phyloP scores from a whole-genome alignment of 2,329 filamentous ascomycete genomes.

The Ophiostoma pallidulum region DNA sequence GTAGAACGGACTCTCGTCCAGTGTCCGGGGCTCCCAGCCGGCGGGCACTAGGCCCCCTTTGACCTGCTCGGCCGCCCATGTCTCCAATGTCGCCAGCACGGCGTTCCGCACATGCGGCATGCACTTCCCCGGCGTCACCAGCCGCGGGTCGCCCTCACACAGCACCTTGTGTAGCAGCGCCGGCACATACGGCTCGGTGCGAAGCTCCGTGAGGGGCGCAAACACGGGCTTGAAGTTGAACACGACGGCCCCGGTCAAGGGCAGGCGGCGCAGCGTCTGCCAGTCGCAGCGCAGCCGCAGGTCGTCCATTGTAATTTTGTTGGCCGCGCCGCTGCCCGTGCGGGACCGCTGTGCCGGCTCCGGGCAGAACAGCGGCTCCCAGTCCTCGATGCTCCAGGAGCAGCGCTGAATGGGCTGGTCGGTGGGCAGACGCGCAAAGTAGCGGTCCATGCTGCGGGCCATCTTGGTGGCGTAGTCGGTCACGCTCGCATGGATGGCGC shows the following conservation, averaged over 20 bases:
- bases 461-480: conserved; percentile 84
- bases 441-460: conserved; percentile 81
- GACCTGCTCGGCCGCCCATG: conserved; percentile 58
- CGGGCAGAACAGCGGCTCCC: conserved; percentile 53
- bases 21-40: conserved; percentile 57
- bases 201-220: conserved; percentile 60
- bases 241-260: conserved; percentile 62
- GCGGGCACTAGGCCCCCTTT: conserved; percentile 28
- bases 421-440: conserved; percentile 58
- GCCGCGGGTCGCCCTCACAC: conserved; percentile 40
- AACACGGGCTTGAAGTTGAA: conserved; percentile 90
- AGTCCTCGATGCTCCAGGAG: conserved; percentile 74
- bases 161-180: conserved; percentile 58
- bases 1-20: conserved; percentile 69
- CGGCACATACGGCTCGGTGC: conserved; percentile 64
- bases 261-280: conserved; percentile 74
- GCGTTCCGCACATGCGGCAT: conserved; percentile 72
- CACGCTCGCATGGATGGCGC: conserved; percentile 63
- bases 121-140: conserved; percentile 55
- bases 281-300: conserved; percentile 71
- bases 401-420: conserved; percentile 72
- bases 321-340: conserved; percentile 22
- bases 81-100: conserved; percentile 52
- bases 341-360: conserved; percentile 47
- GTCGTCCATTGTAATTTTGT: conserved; percentile 40